Evolutionary conservation across 2,329 filamentous ascomycete genomes (phyloP).

Genomic region (Claviceps sorghi): DNA sequence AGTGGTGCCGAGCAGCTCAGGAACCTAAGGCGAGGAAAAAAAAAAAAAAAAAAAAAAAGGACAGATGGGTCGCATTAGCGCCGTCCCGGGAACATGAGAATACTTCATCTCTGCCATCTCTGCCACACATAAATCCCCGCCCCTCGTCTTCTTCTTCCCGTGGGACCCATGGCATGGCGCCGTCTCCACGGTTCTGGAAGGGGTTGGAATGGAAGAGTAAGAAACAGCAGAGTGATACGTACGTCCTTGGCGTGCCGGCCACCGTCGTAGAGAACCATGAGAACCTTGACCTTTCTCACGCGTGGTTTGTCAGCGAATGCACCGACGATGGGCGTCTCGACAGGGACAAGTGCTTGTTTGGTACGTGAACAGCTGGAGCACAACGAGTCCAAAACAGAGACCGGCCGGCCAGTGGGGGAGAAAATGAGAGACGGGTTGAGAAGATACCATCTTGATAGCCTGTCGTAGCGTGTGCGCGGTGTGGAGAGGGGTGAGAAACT

Average conservation of each 20-base stretch:
- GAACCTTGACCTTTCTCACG: constrained; percentile 72
- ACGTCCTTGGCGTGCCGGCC: constrained; percentile 78
- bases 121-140: background rate
- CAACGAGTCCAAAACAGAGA: constrained; percentile 13
- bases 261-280: constrained; percentile 88
- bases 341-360: constrained; percentile 2
- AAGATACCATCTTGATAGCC: constrained; percentile 18
- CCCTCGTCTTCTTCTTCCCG: background rate
- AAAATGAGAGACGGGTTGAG: constrained; percentile 15
- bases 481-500: too few relatives aligned
- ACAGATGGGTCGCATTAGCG: background rate
- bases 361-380: constrained; percentile 4
- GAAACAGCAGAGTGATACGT: constrained; percentile 20
- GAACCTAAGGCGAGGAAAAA: constrained; percentile 33
- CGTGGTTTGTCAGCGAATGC: constrained; percentile 39
- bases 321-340: constrained; percentile 17
- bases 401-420: constrained; percentile 13
- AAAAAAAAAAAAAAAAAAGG: too few relatives aligned
- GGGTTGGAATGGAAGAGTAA: too few relatives aligned
- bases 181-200: background rate
- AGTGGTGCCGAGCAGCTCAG: constrained; percentile 79
- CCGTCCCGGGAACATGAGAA: background rate
- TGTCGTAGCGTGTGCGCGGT: background rate
- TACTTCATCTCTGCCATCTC: background rate
- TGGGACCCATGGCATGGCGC: background rate